Base-by-base conservation (phyloP, 2,329 filamentous ascomycete species). In the Cladophialophora chaetospira region DNA sequence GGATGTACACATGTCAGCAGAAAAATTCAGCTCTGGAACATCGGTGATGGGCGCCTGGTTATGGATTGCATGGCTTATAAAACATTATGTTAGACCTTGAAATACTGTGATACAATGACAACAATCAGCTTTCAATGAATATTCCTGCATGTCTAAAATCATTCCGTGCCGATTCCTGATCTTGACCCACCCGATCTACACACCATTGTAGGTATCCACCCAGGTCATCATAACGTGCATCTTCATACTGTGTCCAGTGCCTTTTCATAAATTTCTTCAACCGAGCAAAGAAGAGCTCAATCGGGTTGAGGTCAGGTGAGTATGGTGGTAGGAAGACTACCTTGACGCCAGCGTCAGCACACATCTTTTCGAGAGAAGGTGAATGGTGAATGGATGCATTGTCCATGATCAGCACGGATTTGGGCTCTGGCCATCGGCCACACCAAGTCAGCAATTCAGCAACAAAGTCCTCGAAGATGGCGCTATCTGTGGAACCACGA, bases 221-320 rank as follows among this genome's bases (percentile, higher is more conserved):
- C 60, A 71, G 70, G 13, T 23, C 42, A 8, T 15, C 17, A 23
- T 23, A 17, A 25, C 2, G 5, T 59, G 56, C 50, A 64, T 54
- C 5, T 57, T 28, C 17, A 60, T 48, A 63, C 13, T 47, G 28
- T 45, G 62, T 56, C 65, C 63, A 71, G 25, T 67, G 58, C 53
- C 60, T 62, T 58, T 66, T 68, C 35, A 73, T 71, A 55, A 66
- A 71, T 31, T 57, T 60, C 55, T 74, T 73, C 13, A 73, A 61
- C 53, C 69, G 68, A n/a, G 66, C 58, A 63, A 74, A 74, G 53
- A 70, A 68, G 60, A 72, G 67, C 57, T 73, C 66, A 58, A 73
- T 72, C 21, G 66, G 69, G 58, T 73, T 73, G 5, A 72, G 61
- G 58, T 71, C 66, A 25, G 68, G 71, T 35, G 66, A 72, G 58